Evolutionary conservation across 495 filamentous ascomycete genomes (phyloP).

Genomic region (Hyphodiscus hymeniophilus): DNA sequence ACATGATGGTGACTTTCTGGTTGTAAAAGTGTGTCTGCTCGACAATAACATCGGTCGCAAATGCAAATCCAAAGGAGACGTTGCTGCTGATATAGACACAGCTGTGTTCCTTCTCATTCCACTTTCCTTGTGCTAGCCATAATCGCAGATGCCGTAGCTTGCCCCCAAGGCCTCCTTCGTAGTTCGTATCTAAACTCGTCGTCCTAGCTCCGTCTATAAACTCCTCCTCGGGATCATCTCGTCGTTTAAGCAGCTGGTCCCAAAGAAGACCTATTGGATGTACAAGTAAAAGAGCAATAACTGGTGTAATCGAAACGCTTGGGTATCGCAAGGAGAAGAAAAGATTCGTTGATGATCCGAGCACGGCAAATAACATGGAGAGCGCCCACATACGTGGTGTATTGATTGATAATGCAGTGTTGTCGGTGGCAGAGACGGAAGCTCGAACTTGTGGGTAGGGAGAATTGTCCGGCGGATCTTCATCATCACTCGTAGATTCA

Average conservation of each 20-base stretch:
- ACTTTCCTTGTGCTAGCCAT: constrained; percentile 71
- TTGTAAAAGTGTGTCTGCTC: constrained; percentile 85
- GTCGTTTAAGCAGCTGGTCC: constrained; percentile 59
- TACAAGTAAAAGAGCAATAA: constrained; percentile 73
- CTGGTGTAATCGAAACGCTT: constrained; percentile 75
- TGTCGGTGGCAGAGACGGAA: constrained; percentile 65
- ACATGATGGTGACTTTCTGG: constrained; percentile 62
- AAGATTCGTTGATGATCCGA: constrained; percentile 75
- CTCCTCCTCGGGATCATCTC: constrained; percentile 51
- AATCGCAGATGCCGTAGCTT: constrained; percentile 37
- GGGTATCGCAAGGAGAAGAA: constrained; percentile 82
- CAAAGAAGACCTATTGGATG: constrained; percentile 73
- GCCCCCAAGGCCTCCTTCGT: constrained; percentile 1
- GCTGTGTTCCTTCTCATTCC: constrained; percentile 83
- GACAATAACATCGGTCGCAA: constrained; percentile 77
- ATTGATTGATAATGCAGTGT: constrained; percentile 67
- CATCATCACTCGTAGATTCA: constrained; percentile 25
- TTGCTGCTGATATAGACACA: constrained; percentile 87
- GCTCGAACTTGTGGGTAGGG: constrained; percentile 69
- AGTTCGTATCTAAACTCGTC: constrained; percentile 8
- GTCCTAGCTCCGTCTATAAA: constrained; percentile 45
- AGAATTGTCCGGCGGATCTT: constrained; percentile 53
- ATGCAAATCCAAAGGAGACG: constrained; percentile 85
- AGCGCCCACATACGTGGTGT: constrained; percentile 83
- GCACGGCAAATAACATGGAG: constrained; percentile 66